phyloP scores from a whole-genome alignment of 441 rosid genomes.

The Jatropha multifida region DNA sequence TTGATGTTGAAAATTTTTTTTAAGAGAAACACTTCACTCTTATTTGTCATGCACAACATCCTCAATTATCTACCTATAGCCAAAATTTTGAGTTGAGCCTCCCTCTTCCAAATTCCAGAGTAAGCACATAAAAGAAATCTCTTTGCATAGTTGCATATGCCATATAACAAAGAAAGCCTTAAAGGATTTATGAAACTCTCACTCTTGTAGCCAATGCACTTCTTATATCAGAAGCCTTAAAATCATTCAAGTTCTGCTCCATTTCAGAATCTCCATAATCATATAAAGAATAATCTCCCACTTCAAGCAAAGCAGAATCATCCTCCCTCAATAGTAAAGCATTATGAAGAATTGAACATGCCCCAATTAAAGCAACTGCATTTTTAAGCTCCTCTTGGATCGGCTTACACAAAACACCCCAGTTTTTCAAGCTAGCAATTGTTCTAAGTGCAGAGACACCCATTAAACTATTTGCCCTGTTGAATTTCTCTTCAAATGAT shows the following conservation, averaged over 20 bases:
- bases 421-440: conserved; percentile 51
- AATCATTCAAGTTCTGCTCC: conserved; percentile 26
- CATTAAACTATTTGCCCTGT: conserved; percentile 33
- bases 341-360: conserved; percentile 67
- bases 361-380: conserved; percentile 55
- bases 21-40: background rate
- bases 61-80: conserved; percentile 29
- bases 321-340: conserved; percentile 62
- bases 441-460: conserved; percentile 37
- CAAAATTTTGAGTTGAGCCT: conserved; percentile 18
- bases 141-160: conserved; percentile 3
- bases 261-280: conserved; percentile 30
- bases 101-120: background rate
- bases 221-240: conserved; percentile 34
- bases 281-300: conserved; percentile 30
- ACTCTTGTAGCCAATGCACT: conserved; percentile 43
- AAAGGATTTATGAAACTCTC: conserved; percentile 17
- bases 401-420: conserved; percentile 53
- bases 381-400: conserved; percentile 52
- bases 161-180: conserved; percentile 15
- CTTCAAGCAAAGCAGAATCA: conserved; percentile 46
- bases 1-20: background rate
- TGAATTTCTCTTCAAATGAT: conserved; percentile 46
- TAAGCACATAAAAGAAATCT: conserved; percentile 7
- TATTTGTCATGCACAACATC: conserved; percentile 13